Conservation (phyloP, 1,284 basidiomycete species). For the Clitocybe nebularis region DNA sequence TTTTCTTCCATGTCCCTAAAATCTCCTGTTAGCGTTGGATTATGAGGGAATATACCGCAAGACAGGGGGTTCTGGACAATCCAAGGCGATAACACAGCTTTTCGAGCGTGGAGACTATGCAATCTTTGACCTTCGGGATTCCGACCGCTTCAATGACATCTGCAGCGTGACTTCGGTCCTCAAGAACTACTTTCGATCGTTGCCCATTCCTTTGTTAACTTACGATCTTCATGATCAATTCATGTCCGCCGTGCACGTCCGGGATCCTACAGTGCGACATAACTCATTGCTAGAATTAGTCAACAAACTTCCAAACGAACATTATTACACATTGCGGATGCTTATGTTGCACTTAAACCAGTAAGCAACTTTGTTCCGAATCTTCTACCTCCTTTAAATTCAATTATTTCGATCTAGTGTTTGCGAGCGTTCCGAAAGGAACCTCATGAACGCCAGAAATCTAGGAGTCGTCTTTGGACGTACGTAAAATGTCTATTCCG, state of each 20-base stretch:
- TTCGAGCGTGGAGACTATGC: conserved; percentile 92
- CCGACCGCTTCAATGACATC: conserved; percentile 93
- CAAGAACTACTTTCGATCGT: conserved; percentile 92
- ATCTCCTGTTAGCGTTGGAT: conserved; percentile 59
- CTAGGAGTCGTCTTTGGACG: conserved; percentile 99
- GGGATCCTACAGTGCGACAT: conserved; percentile 61
- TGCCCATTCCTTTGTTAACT: conserved; percentile 90
- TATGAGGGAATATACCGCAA: conserved; percentile 98
- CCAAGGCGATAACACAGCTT: conserved; percentile 89
- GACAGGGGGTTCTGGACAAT: conserved; percentile 89
- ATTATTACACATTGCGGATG: conserved; percentile 81
- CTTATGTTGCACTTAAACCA: conserved; percentile 87
- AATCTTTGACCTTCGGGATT: conserved; percentile 85
- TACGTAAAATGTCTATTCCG: conserved; percentile 44
- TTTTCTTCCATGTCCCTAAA: background rate
- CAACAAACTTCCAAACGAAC: conserved; percentile 76
- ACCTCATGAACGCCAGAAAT: conserved; percentile 94
- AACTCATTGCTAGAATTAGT: conserved; percentile 68
- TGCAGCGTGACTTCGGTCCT: conserved; percentile 95
- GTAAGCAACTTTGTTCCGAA: conserved; percentile 37
- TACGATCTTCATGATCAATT: conserved; percentile 91
- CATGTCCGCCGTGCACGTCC: conserved; percentile 69
- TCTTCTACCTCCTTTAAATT: background rate
- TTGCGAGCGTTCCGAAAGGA: conserved; percentile 64
- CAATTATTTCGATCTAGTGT: conserved; percentile 47